Evolutionary conservation across 208 protist genomes (phyloP).

Genomic region (Acanthamoeba lugdunensis): DNA sequence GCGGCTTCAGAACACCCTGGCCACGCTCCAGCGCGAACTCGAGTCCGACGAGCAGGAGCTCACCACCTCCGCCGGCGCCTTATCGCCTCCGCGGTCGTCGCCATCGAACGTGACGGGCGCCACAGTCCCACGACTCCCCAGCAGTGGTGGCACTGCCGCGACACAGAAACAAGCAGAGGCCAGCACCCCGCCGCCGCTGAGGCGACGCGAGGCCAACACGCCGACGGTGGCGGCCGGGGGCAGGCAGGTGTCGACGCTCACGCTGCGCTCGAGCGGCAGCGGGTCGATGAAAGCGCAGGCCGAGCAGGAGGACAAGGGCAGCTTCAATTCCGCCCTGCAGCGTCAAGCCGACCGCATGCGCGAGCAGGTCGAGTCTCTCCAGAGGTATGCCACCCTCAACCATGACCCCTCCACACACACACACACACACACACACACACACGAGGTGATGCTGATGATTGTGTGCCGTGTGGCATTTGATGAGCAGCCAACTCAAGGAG

Average conservation of each 20-base stretch:
- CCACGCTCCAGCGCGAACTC: slow-evolving; percentile 41
- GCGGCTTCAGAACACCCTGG: slow-evolving; percentile 23
- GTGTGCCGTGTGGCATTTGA: no score
- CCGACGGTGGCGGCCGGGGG: not conserved
- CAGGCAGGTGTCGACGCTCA: not conserved
- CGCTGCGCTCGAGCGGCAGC: not conserved
- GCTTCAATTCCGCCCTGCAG: slow-evolving; percentile 20
- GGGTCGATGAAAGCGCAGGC: not conserved
- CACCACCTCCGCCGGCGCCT: not conserved
- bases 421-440: no score
- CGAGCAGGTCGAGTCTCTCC: slow-evolving; percentile 32
- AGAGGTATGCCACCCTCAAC: not conserved
- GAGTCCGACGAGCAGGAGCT: slow-evolving; percentile 24
- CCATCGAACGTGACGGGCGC: not conserved
- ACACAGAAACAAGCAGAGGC: not conserved
- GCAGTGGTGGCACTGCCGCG: not conserved
- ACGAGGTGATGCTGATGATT: not conserved
- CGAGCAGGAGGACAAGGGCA: slow-evolving; percentile 15
- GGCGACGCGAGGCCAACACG: not conserved
- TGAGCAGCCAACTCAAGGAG: slow-evolving; percentile 38
- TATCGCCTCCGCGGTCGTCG: not conserved
- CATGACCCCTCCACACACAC: not conserved
- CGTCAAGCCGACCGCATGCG: slow-evolving; percentile 8
- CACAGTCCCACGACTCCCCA: not conserved
- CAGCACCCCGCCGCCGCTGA: not conserved